Conservation (phyloP, 148 eudicot species). For the Cornus controversa region DNA sequence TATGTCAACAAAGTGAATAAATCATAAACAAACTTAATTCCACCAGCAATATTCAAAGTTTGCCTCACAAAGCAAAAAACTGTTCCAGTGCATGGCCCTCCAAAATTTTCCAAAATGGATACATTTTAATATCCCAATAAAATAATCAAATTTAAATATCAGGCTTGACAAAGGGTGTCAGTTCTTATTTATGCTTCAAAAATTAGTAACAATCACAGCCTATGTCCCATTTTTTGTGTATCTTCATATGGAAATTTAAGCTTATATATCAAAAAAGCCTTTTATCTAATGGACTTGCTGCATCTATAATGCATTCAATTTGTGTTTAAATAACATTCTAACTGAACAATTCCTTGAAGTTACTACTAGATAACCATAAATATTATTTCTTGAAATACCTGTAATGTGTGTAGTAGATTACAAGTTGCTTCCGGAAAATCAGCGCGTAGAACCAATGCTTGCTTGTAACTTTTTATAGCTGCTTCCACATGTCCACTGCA, state of each 20-base stretch:
- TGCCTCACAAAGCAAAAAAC: no score
- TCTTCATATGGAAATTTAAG: background rate
- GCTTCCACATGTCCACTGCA: constrained; percentile 81
- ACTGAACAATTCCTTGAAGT: background rate
- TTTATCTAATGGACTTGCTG: background rate
- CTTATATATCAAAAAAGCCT: background rate
- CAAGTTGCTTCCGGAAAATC: constrained; percentile 98
- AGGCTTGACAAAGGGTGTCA: background rate
- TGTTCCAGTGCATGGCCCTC: background rate
- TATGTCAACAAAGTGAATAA: no score
- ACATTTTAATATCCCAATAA: no score
- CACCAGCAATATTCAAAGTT: no score
- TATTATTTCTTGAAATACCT: constrained; percentile 41
- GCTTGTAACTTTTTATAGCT: constrained; percentile 83
- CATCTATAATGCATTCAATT: background rate
- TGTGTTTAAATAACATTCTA: background rate
- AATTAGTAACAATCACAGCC: background rate
- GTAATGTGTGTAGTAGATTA: constrained; percentile 92
- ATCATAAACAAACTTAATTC: no score
- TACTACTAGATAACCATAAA: background rate
- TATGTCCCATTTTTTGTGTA: background rate
- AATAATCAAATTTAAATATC: no score
- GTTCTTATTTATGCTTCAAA: background rate
- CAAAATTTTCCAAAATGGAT: background rate
- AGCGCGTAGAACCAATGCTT: constrained; percentile 73